Evolutionary conservation across 2,329 filamentous ascomycete species (phyloP).

Genomic region (Verticillium dahliae): DNA sequence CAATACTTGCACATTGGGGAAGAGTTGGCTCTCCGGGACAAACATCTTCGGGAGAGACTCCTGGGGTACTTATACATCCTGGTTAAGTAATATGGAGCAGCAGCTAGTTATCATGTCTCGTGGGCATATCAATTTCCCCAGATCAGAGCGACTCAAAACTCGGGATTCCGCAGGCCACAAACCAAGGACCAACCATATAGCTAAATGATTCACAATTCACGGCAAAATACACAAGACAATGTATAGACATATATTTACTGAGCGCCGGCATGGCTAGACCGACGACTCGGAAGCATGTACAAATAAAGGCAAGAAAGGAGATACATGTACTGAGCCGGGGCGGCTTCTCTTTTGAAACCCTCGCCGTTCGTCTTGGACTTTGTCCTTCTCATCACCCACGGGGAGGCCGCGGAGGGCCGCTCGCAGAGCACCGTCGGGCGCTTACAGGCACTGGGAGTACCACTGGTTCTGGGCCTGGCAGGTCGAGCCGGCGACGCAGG

Average conservation of each 20-base stretch:
- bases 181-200: not conserved
- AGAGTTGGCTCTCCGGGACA: too few relatives aligned
- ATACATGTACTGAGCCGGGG: not conserved
- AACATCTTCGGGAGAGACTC: too few relatives aligned
- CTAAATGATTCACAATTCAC: not conserved
- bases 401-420: not conserved
- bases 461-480: slow-evolving; percentile 31
- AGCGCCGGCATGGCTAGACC: slow-evolving; percentile 1
- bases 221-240: slow-evolving; percentile 1
- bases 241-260: slow-evolving; percentile 9
- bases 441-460: slow-evolving; percentile 35
- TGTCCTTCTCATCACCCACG: not conserved
- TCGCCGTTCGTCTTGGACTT: not conserved
- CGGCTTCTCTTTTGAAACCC: slow-evolving; percentile 4
- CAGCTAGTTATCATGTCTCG: too few relatives aligned
- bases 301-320: slow-evolving; percentile 1
- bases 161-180: too few relatives aligned
- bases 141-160: too few relatives aligned
- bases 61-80: too few relatives aligned
- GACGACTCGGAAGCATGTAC: not conserved
- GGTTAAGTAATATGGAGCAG: too few relatives aligned
- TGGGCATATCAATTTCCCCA: too few relatives aligned
- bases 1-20: too few relatives aligned
- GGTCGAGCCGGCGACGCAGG: slow-evolving; percentile 25
- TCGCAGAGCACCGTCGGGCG: not conserved